Conservation (phyloP, 192 early-diverging fungal genomes). For the Backusella mclennaniae region DNA sequence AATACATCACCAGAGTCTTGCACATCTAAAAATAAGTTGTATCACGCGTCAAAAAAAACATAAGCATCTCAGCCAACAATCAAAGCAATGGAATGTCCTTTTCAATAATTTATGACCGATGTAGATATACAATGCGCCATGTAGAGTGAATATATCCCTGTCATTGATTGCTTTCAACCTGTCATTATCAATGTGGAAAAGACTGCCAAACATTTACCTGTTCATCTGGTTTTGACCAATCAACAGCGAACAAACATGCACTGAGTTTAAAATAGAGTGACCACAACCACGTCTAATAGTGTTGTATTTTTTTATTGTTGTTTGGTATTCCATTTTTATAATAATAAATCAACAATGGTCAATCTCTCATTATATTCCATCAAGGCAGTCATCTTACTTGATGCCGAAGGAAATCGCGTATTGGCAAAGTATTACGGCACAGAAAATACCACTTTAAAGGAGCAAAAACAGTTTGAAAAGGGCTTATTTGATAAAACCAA, state of each 20-base stretch:
- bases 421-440: constrained; percentile 89
- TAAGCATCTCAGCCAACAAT: not conserved
- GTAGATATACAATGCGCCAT: not conserved
- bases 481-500: constrained; percentile 90
- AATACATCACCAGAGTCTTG: not conserved
- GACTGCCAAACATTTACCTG: not conserved
- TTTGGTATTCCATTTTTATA: not conserved
- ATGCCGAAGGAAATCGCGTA: constrained; percentile 89
- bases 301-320: not conserved
- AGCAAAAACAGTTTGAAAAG: constrained; percentile 91
- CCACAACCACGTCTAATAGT: not conserved
- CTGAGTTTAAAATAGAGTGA: not conserved
- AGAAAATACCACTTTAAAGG: constrained; percentile 58
- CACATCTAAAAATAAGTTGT: constrained; percentile 2
- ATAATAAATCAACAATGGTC: constrained; percentile 46
- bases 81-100: not conserved
- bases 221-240: not conserved
- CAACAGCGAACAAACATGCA: not conserved
- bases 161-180: not conserved
- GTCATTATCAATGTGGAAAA: not conserved
- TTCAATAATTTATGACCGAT: not conserved
- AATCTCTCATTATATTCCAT: constrained; percentile 85
- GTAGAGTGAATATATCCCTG: too few relatives aligned
- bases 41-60: constrained; percentile 1
- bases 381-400: constrained; percentile 88